Conservation (phyloP, 768 basidiomycete genomes). For the Kwoniella mangroviensis region DNA sequence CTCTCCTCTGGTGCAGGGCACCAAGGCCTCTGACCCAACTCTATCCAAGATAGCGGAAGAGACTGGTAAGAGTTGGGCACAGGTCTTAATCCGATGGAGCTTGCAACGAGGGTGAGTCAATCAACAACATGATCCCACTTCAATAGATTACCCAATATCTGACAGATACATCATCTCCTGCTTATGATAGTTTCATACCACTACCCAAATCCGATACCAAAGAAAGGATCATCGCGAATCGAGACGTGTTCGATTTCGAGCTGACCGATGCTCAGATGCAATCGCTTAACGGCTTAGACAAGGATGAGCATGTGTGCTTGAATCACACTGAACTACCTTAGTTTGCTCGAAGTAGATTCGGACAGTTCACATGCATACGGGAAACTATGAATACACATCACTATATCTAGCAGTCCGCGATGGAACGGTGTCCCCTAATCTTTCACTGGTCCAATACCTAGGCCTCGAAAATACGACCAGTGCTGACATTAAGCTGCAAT, state of each 20-base stretch:
- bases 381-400: too few relatives aligned
- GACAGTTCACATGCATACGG: background rate
- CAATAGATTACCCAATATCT: background rate
- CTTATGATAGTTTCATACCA: conserved; percentile 69
- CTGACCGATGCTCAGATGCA: conserved; percentile 70
- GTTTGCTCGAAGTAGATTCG: background rate
- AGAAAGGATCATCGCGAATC: conserved; percentile 61
- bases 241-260: conserved; percentile 76
- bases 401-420: too few relatives aligned
- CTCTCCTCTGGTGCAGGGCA: conserved; percentile 51
- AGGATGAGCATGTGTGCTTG: conserved; percentile 59
- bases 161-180: background rate
- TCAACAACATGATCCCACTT: background rate
- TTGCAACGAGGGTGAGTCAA: conserved; percentile 60
- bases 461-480: conserved; percentile 48
- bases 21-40: conserved; percentile 44
- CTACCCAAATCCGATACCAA: conserved; percentile 76
- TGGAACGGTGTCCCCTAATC: too few relatives aligned
- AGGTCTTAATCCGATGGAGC: conserved; percentile 62
- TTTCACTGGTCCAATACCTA: conserved; percentile 2
- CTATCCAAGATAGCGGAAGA: conserved; percentile 46
- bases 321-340: conserved; percentile 43
- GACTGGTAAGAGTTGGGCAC: conserved; percentile 58
- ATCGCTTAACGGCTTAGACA: conserved; percentile 71
- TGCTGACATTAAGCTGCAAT: conserved; percentile 45